These are phyloP conservation scores for Globisporangium spiculum DNA, from an alignment of 352 stramenopile species.

Conservation along the genomic window DNA sequence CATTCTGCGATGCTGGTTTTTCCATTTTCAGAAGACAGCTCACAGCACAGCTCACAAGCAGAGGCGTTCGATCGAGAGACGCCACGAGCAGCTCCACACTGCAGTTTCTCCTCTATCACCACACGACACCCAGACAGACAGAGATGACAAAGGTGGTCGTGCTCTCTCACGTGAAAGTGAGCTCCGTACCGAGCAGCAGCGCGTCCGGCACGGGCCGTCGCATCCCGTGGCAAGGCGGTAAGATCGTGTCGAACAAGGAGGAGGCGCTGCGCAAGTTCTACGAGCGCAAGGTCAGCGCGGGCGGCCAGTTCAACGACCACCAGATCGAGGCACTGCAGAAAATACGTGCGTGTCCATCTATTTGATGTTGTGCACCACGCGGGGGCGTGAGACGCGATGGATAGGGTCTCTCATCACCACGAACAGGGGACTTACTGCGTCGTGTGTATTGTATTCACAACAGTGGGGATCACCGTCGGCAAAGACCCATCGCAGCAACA, in stretches of 20 bases:
- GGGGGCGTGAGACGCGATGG: neutral
- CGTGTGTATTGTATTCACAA: slow-evolving; percentile 1
- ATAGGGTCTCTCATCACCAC: neutral
- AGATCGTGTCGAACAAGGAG: slow-evolving; percentile 83
- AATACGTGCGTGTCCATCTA: slow-evolving; percentile 30
- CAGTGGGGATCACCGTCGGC: slow-evolving; percentile 25
- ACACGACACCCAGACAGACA: neutral
- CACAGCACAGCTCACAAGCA: neutral
- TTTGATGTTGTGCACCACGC: neutral
- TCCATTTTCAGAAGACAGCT: slow-evolving; percentile 1
- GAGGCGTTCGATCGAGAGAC: neutral
- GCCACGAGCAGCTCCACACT: neutral
- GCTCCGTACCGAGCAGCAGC: slow-evolving; percentile 21
- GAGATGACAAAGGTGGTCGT: slow-evolving; percentile 38
- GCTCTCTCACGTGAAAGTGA: slow-evolving; percentile 72
- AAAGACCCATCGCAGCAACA: slow-evolving; percentile 12
- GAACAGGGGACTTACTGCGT: neutral
- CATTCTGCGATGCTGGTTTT: neutral
- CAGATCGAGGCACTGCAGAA: slow-evolving; percentile 49
- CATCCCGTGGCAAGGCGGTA: slow-evolving; percentile 77
- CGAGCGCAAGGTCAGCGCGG: slow-evolving; percentile 59
- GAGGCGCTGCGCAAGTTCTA: slow-evolving; percentile 86
- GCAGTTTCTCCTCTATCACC: neutral
- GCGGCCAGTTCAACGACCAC: slow-evolving; percentile 39
- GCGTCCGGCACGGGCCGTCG: slow-evolving; percentile 23